Conservation (phyloP, 192 early-diverging fungal species). For the Lobosporangium transversale region DNA sequence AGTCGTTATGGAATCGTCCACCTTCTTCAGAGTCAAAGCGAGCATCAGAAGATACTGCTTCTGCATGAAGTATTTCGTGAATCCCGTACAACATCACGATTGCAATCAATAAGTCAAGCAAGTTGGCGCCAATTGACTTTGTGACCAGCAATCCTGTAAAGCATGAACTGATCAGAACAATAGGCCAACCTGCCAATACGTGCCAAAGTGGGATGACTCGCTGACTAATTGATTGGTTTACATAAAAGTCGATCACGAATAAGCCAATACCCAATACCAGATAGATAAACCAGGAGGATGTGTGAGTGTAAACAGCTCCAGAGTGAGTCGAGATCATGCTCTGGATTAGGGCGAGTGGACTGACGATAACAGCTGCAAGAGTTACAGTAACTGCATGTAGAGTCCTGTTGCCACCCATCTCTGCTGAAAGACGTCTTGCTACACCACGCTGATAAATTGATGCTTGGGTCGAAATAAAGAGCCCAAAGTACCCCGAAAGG, state of each 20-base stretch:
- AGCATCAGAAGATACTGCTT: conserved; percentile 26
- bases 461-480: conserved; percentile 42
- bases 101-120: conserved; percentile 49
- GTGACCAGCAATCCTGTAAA: conserved; percentile 44
- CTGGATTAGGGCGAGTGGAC: conserved; percentile 53
- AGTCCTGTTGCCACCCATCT: conserved; percentile 46
- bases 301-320: conserved; percentile 28
- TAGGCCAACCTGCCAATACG: conserved; percentile 53
- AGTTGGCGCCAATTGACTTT: conserved; percentile 47
- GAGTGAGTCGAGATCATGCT: conserved; percentile 19
- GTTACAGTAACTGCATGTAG: conserved; percentile 44
- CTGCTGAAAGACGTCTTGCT: conserved; percentile 41
- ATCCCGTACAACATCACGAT: conserved; percentile 53
- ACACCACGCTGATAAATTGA: conserved; percentile 51
- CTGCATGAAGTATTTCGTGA: conserved; percentile 44
- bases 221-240: conserved; percentile 49
- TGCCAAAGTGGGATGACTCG: conserved; percentile 37
- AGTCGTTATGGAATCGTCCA: conserved; percentile 33
- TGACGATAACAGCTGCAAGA: conserved; percentile 38
- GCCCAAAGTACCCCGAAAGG: conserved; percentile 36
- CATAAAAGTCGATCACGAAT: conserved; percentile 55
- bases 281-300: conserved; percentile 35
- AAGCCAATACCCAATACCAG: conserved; percentile 49
- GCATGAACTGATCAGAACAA: conserved; percentile 42
- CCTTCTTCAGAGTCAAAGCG: conserved; percentile 46